Conservation (phyloP, 2,329 filamentous ascomycete genomes). For the Diaporthe sp. region DNA sequence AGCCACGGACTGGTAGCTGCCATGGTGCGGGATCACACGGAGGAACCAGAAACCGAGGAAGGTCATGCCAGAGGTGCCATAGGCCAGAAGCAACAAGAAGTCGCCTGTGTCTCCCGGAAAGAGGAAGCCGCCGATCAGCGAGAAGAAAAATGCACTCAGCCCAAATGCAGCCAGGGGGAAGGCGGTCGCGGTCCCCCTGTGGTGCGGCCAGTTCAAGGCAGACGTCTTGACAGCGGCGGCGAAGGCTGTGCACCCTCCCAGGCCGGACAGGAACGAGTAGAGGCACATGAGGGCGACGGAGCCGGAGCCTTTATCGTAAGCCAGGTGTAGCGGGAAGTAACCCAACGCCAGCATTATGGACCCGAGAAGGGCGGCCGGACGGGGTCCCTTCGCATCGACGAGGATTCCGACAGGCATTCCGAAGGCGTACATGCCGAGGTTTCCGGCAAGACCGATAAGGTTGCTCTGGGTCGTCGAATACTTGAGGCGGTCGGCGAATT, state of each 20-base stretch:
- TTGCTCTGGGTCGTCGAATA: constrained; percentile 95
- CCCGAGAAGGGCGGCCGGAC: constrained; percentile 83
- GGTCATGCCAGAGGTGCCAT: constrained; percentile 83
- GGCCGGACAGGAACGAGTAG: constrained; percentile 86
- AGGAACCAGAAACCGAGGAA: constrained; percentile 88
- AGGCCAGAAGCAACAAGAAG: constrained; percentile 84
- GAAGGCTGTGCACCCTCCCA: constrained; percentile 94
- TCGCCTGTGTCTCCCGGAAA: constrained; percentile 87
- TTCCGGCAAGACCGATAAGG: constrained; percentile 87
- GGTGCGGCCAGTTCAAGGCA: constrained; percentile 90
- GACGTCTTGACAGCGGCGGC: constrained; percentile 87
- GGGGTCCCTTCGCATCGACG: constrained; percentile 85
- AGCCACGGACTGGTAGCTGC: constrained; percentile 70
- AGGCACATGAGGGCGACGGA: constrained; percentile 78
- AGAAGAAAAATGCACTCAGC: constrained; percentile 96
- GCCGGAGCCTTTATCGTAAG: constrained; percentile 78
- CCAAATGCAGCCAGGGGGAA: constrained; percentile 95
- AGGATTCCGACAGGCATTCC: constrained; percentile 92
- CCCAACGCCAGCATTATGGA: constrained; percentile 80
- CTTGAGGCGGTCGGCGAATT: constrained; percentile 89
- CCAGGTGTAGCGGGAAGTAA: constrained; percentile 87
- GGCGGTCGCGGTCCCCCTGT: constrained; percentile 93
- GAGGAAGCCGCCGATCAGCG: constrained; percentile 79
- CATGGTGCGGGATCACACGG: constrained; percentile 74
- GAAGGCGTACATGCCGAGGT: constrained; percentile 92